Conservation (phyloP, 306 rosid genomes). For the Sindora glabra region DNA sequence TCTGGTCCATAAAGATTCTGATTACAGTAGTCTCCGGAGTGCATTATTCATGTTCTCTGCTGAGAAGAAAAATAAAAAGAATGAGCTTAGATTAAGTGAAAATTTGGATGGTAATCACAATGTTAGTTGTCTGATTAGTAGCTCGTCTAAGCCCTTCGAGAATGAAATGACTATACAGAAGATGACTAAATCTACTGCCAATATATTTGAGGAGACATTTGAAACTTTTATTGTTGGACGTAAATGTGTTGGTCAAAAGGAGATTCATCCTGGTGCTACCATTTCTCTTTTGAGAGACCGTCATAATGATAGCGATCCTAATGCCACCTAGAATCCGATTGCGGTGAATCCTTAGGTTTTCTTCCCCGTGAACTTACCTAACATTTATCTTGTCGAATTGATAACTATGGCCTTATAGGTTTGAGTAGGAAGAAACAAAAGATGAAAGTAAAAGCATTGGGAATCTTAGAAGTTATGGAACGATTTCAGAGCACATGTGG, state of each 20-base stretch:
- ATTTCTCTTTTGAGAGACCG: slow-evolving; percentile 63
- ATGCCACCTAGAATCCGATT: slow-evolving; percentile 65
- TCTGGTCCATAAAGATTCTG: background rate
- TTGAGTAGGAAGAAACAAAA: no score
- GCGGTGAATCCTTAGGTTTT: slow-evolving; percentile 55
- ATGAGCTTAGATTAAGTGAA: slow-evolving; percentile 3
- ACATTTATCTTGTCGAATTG: slow-evolving; percentile 64
- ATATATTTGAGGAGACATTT: slow-evolving; percentile 31
- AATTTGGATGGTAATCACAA: background rate
- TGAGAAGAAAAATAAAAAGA: slow-evolving; percentile 17
- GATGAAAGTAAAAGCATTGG: no score
- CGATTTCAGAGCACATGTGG: no score
- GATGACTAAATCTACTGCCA: slow-evolving; percentile 1
- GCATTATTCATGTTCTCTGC: background rate
- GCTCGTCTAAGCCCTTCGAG: slow-evolving; percentile 1
- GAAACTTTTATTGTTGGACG: slow-evolving; percentile 78
- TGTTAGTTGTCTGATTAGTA: background rate
- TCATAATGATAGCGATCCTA: slow-evolving; percentile 58
- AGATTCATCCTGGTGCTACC: slow-evolving; percentile 28
- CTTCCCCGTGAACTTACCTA: slow-evolving; percentile 67
- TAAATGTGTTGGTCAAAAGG: slow-evolving; percentile 39
- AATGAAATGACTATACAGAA: slow-evolving; percentile 15
- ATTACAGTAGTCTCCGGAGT: background rate
- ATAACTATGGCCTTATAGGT: slow-evolving; percentile 42
- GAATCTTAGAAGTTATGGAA: no score